phyloP scores from a whole-genome alignment of 2,329 filamentous ascomycete species.

The Cladosporium sp. region DNA sequence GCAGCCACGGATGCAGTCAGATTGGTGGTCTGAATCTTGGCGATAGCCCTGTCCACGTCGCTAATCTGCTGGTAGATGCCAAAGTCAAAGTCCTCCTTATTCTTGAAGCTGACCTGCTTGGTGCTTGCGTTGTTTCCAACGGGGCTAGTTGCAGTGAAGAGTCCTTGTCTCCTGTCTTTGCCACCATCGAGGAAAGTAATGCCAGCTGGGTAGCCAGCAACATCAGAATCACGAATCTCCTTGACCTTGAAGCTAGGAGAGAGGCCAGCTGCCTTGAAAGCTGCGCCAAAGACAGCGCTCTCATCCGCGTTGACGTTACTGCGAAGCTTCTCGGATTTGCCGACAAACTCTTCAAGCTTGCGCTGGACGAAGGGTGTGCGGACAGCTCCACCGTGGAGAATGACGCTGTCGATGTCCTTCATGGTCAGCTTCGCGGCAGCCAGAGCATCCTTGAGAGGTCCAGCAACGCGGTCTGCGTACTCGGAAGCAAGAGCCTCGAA shows the following conservation, averaged over 20 bases:
- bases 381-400: slow-evolving; percentile 85
- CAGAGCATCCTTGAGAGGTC: slow-evolving; percentile 70
- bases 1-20: slow-evolving; percentile 76
- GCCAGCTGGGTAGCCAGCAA: slow-evolving; percentile 66
- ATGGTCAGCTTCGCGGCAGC: slow-evolving; percentile 68
- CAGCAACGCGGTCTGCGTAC: slow-evolving; percentile 64
- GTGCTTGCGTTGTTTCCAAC: slow-evolving; percentile 57
- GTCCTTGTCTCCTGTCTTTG: slow-evolving; percentile 69
- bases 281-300: slow-evolving; percentile 90
- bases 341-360: slow-evolving; percentile 71
- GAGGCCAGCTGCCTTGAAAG: slow-evolving; percentile 86
- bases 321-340: slow-evolving; percentile 72
- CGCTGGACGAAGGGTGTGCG: slow-evolving; percentile 94
- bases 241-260: slow-evolving; percentile 97
- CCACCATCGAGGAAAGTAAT: slow-evolving; percentile 67
- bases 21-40: slow-evolving; percentile 72
- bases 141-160: slow-evolving; percentile 75
- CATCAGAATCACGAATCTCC: slow-evolving; percentile 83
- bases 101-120: slow-evolving; percentile 81
- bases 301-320: slow-evolving; percentile 97
- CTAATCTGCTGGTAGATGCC: slow-evolving; percentile 70
- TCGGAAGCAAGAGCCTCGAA: slow-evolving; percentile 75
- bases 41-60: slow-evolving; percentile 56
- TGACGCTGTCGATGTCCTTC: slow-evolving; percentile 77
- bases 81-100: slow-evolving; percentile 75